Evolutionary conservation across 768 basidiomycete genomes (phyloP).

Genomic region (Phylloporus sp.): DNA sequence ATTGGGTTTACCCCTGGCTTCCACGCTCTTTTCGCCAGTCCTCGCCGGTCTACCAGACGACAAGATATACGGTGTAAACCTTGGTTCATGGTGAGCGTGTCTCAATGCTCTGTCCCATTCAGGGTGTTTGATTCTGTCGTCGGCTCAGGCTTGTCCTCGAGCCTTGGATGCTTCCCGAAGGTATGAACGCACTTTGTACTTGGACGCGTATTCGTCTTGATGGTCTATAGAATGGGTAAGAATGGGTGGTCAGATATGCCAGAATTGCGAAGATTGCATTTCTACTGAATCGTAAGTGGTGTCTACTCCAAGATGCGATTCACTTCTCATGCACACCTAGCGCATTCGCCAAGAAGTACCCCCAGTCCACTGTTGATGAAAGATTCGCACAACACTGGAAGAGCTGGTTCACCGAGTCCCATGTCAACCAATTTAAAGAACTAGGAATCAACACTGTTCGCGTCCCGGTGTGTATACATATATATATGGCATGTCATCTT

Average conservation of each 20-base stretch:
- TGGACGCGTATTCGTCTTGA: not conserved
- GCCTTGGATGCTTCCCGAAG: slow-evolving; percentile 78
- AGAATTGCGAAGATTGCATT: slow-evolving; percentile 61
- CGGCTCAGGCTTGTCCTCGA: slow-evolving; percentile 66
- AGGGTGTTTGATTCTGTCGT: slow-evolving; percentile 1
- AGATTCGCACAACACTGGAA: slow-evolving; percentile 65
- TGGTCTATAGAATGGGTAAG: slow-evolving; percentile 52
- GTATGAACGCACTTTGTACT: slow-evolving; percentile 25
- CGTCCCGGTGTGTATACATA: slow-evolving; percentile 55
- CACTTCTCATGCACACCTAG: slow-evolving; percentile 31
- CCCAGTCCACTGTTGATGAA: slow-evolving; percentile 47
- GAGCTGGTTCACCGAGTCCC: slow-evolving; percentile 66
- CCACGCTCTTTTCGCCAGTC: slow-evolving; percentile 13
- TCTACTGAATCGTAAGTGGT: slow-evolving; percentile 56
- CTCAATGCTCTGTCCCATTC: not conserved
- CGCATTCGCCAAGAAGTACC: slow-evolving; percentile 57
- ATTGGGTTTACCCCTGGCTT: slow-evolving; percentile 10
- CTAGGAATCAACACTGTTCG: slow-evolving; percentile 74
- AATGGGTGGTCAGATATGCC: slow-evolving; percentile 69
- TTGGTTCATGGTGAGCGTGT: slow-evolving; percentile 57
- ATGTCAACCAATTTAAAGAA: slow-evolving; percentile 51
- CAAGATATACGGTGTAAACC: slow-evolving; percentile 70
- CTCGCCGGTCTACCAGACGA: slow-evolving; percentile 19
- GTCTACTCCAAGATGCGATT: no score
- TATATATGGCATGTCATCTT: not conserved